phyloP scores from a whole-genome alignment of 257 asterid genomes.

The Capsicum chinense region DNA sequence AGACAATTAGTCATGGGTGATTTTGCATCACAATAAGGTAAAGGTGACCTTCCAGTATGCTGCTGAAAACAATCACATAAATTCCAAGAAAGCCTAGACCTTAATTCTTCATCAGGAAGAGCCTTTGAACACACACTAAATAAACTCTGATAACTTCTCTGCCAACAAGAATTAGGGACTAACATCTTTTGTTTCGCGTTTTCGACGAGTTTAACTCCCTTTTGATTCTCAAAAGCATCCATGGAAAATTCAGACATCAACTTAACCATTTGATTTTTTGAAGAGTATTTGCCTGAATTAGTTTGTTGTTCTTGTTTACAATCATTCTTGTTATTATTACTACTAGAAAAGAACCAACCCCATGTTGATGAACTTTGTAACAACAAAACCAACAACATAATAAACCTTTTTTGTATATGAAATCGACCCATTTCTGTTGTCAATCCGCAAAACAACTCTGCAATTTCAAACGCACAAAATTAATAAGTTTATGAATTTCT shows the following conservation, averaged over 20 bases:
- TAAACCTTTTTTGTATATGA: background rate
- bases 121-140: constrained; percentile 64
- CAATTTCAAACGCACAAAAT: background rate
- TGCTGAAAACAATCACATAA: constrained; percentile 80
- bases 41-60: constrained; percentile 64
- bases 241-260: constrained; percentile 66
- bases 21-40: constrained; percentile 63
- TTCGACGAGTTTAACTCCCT: constrained; percentile 57
- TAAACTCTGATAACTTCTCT: constrained; percentile 56
- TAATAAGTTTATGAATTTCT: background rate
- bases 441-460: background rate
- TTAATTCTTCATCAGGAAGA: constrained; percentile 65
- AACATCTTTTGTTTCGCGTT: constrained; percentile 58
- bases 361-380: constrained; percentile 44
- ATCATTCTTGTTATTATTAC: constrained; percentile 27
- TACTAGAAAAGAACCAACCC: constrained; percentile 53
- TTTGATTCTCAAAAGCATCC: constrained; percentile 49
- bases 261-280: constrained; percentile 17
- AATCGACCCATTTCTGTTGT: constrained; percentile 19
- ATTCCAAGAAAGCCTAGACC: constrained; percentile 85
- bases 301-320: constrained; percentile 21
- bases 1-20: constrained; percentile 55
- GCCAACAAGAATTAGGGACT: constrained; percentile 64
- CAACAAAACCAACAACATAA: constrained; percentile 39
- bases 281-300: background rate